Evolutionary conservation across 257 asterid genomes (phyloP).

Genomic region (Scutellaria minor): DNA sequence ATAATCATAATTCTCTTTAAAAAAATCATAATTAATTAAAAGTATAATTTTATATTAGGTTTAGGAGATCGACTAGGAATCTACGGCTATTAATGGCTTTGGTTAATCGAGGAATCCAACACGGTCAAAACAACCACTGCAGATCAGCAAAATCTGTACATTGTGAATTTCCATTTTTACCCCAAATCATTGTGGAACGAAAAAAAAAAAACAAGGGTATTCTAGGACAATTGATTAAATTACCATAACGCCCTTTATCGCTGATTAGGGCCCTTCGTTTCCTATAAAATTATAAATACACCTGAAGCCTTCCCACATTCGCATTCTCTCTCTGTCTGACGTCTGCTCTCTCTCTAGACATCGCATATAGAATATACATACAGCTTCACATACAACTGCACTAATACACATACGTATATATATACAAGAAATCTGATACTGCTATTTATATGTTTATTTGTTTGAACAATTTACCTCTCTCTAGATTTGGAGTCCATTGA

Average conservation of each 20-base stretch:
- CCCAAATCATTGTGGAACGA: not conserved
- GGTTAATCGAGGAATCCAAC: not conserved
- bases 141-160: conserved; percentile 18
- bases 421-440: not conserved
- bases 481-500: conserved; percentile 46
- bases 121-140: conserved; percentile 18
- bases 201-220: conserved; percentile 25
- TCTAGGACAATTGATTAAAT: not conserved
- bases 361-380: conserved; percentile 23
- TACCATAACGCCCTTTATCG: conserved; percentile 38
- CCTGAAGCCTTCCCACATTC: conserved; percentile 29
- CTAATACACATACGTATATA: conserved; percentile 2
- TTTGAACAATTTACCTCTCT: conserved; percentile 41
- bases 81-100: not conserved
- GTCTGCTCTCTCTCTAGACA: conserved; percentile 16
- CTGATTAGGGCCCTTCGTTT: conserved; percentile 35
- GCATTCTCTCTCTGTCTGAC: conserved; percentile 32
- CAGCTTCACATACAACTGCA: not conserved
- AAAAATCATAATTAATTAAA: no score
- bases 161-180: not conserved
- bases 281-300: conserved; percentile 84
- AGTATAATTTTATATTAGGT: no score
- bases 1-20: no score
- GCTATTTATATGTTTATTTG: not conserved
- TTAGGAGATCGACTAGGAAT: not conserved